These are phyloP conservation scores for Trichoderma citrinoviride DNA, from an alignment of 2,329 filamentous ascomycete genomes.

Conservation along the genomic window DNA sequence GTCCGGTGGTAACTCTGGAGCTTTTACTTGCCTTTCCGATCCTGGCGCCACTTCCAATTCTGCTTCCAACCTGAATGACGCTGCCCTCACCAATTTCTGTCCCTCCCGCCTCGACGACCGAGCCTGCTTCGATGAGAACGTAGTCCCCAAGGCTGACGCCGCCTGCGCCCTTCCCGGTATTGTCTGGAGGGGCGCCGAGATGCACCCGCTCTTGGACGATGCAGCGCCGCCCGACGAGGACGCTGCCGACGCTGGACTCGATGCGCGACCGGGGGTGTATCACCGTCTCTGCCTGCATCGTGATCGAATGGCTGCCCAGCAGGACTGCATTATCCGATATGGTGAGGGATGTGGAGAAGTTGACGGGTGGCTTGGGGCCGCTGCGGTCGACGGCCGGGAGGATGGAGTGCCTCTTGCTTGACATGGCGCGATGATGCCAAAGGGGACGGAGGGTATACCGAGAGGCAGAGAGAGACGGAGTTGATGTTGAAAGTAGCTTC, in stretches of 20 bases:
- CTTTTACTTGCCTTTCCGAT: slow-evolving; percentile 55
- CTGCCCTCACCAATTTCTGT: slow-evolving; percentile 61
- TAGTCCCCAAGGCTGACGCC: slow-evolving; percentile 61
- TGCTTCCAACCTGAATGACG: slow-evolving; percentile 57
- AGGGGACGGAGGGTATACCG: neutral
- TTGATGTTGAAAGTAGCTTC: neutral
- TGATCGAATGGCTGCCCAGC: slow-evolving; percentile 73
- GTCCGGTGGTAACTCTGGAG: neutral
- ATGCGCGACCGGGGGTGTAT: slow-evolving; percentile 84
- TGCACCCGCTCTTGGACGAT: slow-evolving; percentile 71
- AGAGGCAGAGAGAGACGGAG: neutral
- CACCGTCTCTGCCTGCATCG: slow-evolving; percentile 72
- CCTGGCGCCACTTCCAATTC: slow-evolving; percentile 57
- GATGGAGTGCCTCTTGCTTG: slow-evolving; percentile 55
- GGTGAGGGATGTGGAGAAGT: slow-evolving; percentile 58
- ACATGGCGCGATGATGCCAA: slow-evolving; percentile 30
- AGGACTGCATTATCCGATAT: slow-evolving; percentile 63
- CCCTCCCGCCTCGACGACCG: slow-evolving; percentile 60
- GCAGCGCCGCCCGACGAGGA: slow-evolving; percentile 77
- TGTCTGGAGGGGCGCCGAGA: slow-evolving; percentile 47
- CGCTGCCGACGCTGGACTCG: slow-evolving; percentile 73
- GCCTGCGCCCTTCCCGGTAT: slow-evolving; percentile 32
- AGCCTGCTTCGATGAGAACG: slow-evolving; percentile 59
- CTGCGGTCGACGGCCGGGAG: slow-evolving; percentile 52
- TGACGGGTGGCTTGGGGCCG: slow-evolving; percentile 59